A percentile compares a stretch with the other conserved stretches of the same genome.
Evolutionary conservation across 2,329 filamentous ascomycete species (phyloP).

Genomic region (Nakataea oryzae): DNA sequence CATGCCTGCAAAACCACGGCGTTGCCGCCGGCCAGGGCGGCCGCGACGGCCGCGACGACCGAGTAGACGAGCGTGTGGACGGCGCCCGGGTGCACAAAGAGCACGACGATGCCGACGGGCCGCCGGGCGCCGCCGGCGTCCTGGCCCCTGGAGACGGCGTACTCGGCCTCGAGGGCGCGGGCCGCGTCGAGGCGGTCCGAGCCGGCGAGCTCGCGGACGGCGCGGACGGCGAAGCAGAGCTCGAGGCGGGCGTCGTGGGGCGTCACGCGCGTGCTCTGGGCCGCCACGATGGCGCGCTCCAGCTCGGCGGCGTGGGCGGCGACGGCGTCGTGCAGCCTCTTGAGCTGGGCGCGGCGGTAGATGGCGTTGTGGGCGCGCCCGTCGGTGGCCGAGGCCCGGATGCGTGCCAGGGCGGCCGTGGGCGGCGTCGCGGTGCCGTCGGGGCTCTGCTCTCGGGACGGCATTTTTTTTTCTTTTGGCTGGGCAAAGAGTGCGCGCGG

Average conservation of each 20-base stretch:
- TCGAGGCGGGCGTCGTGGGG: conserved; percentile 20
- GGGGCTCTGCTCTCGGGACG: conserved; percentile 2
- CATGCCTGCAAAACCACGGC: conserved; percentile 21
- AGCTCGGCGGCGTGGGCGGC: conserved; percentile 16
- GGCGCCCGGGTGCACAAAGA: conserved; percentile 6
- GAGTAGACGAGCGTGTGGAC: conserved; percentile 23
- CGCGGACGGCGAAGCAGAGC: conserved; percentile 17
- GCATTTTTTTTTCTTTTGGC: neutral
- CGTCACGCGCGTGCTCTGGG: conserved; percentile 16
- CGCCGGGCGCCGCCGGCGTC: conserved; percentile 12
- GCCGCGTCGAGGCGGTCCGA: conserved; percentile 12
- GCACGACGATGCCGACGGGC: conserved; percentile 16
- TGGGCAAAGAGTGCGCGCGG: no score
- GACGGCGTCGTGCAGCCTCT: conserved; percentile 23
- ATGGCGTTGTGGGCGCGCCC: conserved; percentile 25
- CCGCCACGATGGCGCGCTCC: conserved; percentile 17
- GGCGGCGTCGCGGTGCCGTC: no score
- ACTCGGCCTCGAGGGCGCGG: conserved; percentile 18
- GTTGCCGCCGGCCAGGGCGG: conserved; percentile 25
- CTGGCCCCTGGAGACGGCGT: conserved; percentile 14
- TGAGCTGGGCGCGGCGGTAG: conserved; percentile 26
- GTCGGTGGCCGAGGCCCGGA: conserved; percentile 22
- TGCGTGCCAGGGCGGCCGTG: conserved; percentile 13
- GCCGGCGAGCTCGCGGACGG: conserved; percentile 17
- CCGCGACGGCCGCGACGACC: conserved; percentile 17